Evolutionary conservation across 768 basidiomycete genomes (phyloP), one percentile per base, ranked within the genome.

Genomic region (Boletus bicolor): DNA sequence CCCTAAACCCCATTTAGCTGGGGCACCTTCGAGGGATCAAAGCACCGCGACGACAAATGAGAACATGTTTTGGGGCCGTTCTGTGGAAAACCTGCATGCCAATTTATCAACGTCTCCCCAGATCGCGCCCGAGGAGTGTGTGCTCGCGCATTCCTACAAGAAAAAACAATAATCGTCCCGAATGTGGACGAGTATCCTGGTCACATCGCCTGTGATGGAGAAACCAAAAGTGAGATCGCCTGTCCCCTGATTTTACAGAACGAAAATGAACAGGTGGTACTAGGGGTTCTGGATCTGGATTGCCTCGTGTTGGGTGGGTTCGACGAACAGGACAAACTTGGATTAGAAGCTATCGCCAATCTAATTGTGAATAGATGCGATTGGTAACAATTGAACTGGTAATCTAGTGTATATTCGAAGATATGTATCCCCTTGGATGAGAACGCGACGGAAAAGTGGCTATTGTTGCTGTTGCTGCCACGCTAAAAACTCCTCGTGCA

Each of bases 161-260:
- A 69, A 43, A 65, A 75, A 59, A 82, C 87, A 0, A 51, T 91
- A 6, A 64, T 93, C n/a, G 91, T 97, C 1, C 73, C 76, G 19
- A 81, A 95, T 56, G 93, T 98, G 19, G 81, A 89, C 26, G 71
- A 69, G 10, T 93, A 93, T 66, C 91, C 91, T 1, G 93, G 95
- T 0, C 96, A 98, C 68, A 96, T 97, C 58, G 91, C 93, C 3
- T 98, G 96, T 66, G 94, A 98, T 62, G 90, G 85, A 21, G 84
- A 87, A 51, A 96, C 95, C 2, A 86, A 87, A 65, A 91, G 90
- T 63, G 96, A 98, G 70, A 84, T 98, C 48, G 94, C 97, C 24
- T 75, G 89, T 48, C 95, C 95, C 7, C 76, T 98, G 17, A 67
- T 85, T 44, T 60, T 78, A 38, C 59, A 57, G 35, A 50, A 54